Evolutionary conservation across 2,329 filamentous ascomycete genomes (phyloP).

Genomic region (Furcasterigmium furcatum): DNA sequence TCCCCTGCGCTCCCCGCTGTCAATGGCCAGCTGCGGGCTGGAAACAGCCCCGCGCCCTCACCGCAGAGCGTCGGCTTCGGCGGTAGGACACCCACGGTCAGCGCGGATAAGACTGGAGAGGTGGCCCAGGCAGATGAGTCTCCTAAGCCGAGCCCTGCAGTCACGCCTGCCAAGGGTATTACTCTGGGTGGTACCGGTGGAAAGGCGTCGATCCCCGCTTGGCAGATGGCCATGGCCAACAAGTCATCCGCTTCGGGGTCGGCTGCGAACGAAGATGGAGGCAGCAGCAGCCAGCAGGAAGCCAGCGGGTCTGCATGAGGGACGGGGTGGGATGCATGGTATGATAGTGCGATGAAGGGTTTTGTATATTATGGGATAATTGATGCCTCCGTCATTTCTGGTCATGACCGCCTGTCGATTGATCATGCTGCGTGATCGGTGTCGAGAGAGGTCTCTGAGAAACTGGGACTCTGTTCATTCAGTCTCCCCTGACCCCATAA

Average conservation of each 20-base stretch:
- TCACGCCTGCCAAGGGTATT: slow-evolving; percentile 10
- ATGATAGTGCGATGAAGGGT: background rate
- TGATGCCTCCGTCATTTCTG: too few relatives aligned
- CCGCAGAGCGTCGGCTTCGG: background rate
- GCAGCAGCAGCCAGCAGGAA: slow-evolving; percentile 11
- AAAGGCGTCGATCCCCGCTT: slow-evolving; percentile 72
- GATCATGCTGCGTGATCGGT: too few relatives aligned
- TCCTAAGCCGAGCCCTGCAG: slow-evolving; percentile 23
- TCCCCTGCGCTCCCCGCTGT: slow-evolving; percentile 20
- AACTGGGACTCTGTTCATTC: too few relatives aligned
- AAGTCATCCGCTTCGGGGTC: slow-evolving; percentile 31
- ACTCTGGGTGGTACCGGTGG: slow-evolving; percentile 36
- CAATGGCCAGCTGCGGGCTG: background rate
- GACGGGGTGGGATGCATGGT: background rate
- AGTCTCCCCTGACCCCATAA: too few relatives aligned
- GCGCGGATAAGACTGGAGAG: background rate
- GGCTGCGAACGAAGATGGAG: slow-evolving; percentile 16
- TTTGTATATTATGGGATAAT: background rate
- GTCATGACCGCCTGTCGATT: too few relatives aligned
- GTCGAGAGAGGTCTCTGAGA: too few relatives aligned
- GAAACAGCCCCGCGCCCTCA: background rate
- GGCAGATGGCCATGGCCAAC: slow-evolving; percentile 72
- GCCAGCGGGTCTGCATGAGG: background rate
- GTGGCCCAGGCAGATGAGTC: slow-evolving; percentile 6
- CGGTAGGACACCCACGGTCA: slow-evolving; percentile 1